Conservation (phyloP, 2,329 filamentous ascomycete genomes). For the Botrytis porri region DNA sequence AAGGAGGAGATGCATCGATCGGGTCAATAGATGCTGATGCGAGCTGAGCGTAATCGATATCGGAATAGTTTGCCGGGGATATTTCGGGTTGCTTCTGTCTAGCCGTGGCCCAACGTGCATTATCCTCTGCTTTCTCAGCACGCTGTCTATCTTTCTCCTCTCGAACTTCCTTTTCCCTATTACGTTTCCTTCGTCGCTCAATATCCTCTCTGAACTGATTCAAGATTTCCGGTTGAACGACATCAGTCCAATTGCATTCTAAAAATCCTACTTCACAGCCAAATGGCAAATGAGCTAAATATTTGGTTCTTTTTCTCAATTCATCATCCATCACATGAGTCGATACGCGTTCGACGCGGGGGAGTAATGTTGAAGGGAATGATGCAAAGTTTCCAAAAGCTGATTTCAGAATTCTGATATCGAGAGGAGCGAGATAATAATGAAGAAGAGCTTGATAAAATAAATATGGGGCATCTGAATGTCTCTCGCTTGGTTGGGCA, state of each 20-base stretch:
- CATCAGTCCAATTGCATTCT: conserved; percentile 73
- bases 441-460: conserved; percentile 72
- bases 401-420: conserved; percentile 70
- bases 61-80: conserved; percentile 46
- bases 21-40: conserved; percentile 47
- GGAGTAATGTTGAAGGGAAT: conserved; percentile 68
- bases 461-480: conserved; percentile 50
- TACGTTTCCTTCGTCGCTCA: conserved; percentile 59
- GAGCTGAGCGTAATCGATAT: conserved; percentile 68
- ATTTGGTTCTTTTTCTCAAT: conserved; percentile 65
- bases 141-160: conserved; percentile 68
- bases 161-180: conserved; percentile 63
- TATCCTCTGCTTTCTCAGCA: conserved; percentile 67
- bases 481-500: conserved; percentile 16
- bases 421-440: conserved; percentile 69
- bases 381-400: conserved; percentile 65
- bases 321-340: conserved; percentile 72
- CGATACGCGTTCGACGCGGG: conserved; percentile 68
- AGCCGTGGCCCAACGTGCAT: conserved; percentile 58
- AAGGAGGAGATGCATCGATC: conserved; percentile 47
- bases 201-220: conserved; percentile 62
- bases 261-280: conserved; percentile 71
- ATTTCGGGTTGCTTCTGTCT: conserved; percentile 55
- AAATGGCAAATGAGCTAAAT: conserved; percentile 66
- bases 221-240: conserved; percentile 59